Percentiles rank a stretch among this genome's conserved stretches.
These are phyloP conservation scores for Leucaena leucocephala DNA, from an alignment of 306 rosid genomes.

Conservation along the genomic window DNA sequence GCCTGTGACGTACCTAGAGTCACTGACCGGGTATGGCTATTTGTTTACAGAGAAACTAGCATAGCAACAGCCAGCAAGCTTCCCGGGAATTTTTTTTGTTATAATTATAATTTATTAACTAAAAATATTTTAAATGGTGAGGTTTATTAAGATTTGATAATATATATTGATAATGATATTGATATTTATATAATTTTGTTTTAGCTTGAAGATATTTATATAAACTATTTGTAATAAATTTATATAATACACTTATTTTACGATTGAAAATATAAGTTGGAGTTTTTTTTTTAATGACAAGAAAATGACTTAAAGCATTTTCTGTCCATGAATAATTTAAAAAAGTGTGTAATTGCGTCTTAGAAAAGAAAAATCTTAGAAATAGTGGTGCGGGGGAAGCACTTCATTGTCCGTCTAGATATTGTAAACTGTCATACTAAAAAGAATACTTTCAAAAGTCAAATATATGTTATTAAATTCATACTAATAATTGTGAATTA, in stretches of 20 bases:
- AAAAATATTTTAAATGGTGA: background rate
- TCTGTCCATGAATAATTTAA: background rate
- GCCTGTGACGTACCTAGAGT: background rate
- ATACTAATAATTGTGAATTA: no score
- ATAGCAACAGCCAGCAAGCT: no score
- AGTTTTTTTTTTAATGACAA: background rate
- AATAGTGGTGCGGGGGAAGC: background rate
- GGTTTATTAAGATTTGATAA: background rate
- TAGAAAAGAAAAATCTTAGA: background rate
- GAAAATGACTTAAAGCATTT: background rate
- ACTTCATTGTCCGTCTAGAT: background rate
- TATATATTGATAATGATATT: background rate
- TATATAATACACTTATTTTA: background rate
- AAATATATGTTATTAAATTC: no score
- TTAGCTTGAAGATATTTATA: background rate
- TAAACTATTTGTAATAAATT: background rate
- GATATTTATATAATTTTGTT: conserved; percentile 1
- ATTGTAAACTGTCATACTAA: no score
- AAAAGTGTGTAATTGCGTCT: background rate
- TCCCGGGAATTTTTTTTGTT: no score
- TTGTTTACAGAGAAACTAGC: no score
- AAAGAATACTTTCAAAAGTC: no score
- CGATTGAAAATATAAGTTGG: background rate
- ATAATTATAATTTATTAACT: background rate
- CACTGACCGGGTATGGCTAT: no score